Base-by-base conservation (phyloP, 257 asterid species). In the Solanum raphanifolium region DNA sequence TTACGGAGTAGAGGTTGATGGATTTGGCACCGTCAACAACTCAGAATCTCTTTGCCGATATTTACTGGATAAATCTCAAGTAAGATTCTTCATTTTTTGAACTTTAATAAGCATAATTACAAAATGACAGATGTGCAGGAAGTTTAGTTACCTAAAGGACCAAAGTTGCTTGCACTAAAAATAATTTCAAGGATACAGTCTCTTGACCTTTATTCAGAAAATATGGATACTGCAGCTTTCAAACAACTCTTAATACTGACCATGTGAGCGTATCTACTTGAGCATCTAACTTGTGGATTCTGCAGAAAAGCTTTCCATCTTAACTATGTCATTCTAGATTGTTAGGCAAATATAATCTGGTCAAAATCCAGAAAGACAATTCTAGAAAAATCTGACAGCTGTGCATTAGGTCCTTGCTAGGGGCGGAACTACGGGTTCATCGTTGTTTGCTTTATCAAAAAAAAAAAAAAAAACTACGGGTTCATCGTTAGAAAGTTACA, bases 31-130 rank as follows among this genome's bases (percentile, higher is more conserved):
- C 4, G 90, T 97, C 83, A 86, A 84, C 84, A 94, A 95, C 72
- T 97, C 99, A 1, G 98, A 97, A 87, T 90, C 98, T 83, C 93
- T 97, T 62, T 95, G 99, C 91, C 95, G 98, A 58, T 97, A 95
- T 90, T 90, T 95, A 66, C 98, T 97, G 34, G 98, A 97, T 90
- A 91, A 92, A 91, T 97, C 98, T 90, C 98, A 93, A 89, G 99
- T 94, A 94, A 91, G 95, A 69, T 41, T 78, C 27, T 46, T 16
- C 43, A 7, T 18, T 58, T 75, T 20, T 62, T 31, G 88, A n/a
- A 73, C 25, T 74, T 27, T 13, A 21, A 20, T 71, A 46, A 81
- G 68, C 18, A 81, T 81, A 81, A 31, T 18, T 11, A 48, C 85
- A 48, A 18, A 48, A 11, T 0, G 11, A 48, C 41, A 9, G 41